These are phyloP conservation scores for Vitis vinifera DNA, from an alignment of 164 flowering plant genomes.

Conservation along the genomic window DNA sequence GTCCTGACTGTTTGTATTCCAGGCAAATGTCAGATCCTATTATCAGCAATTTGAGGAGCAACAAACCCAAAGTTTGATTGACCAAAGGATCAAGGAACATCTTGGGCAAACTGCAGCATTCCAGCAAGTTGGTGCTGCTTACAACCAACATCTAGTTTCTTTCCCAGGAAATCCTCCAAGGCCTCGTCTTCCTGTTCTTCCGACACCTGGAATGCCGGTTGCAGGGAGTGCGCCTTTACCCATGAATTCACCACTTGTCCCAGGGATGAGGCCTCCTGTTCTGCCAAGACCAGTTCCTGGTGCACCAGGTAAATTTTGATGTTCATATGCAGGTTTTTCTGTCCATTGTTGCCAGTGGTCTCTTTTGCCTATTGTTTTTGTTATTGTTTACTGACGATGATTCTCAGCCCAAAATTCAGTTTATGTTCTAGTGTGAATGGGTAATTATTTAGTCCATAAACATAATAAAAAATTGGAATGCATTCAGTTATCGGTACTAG, in stretches of 20 bases:
- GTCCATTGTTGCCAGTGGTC: no score
- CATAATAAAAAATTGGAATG: no score
- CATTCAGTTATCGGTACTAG: no score
- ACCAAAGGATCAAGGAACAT: conserved; percentile 92
- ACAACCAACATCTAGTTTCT: conserved; percentile 57
- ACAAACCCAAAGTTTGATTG: conserved; percentile 89
- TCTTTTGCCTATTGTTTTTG: no score
- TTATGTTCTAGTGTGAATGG: no score
- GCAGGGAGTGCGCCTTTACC: conserved; percentile 30
- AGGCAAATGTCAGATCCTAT: conserved; percentile 91
- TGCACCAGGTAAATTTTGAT: conserved; percentile 39
- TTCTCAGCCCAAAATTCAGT: no score
- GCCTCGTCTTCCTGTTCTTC: conserved; percentile 68
- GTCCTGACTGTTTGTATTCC: conserved; percentile 4
- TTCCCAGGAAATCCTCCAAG: conserved; percentile 38
- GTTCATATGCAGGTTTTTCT: background rate
- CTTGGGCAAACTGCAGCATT: conserved; percentile 79
- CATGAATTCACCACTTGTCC: conserved; percentile 34
- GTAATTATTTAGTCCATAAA: no score
- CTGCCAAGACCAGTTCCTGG: conserved; percentile 57
- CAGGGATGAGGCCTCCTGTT: conserved; percentile 78
- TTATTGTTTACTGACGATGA: no score
- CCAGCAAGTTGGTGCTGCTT: conserved; percentile 89
- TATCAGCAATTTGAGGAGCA: conserved; percentile 96
- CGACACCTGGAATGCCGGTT: conserved; percentile 48